Conservation (phyloP, 176 grass and related monocot genomes). For the Musa beccarii region DNA sequence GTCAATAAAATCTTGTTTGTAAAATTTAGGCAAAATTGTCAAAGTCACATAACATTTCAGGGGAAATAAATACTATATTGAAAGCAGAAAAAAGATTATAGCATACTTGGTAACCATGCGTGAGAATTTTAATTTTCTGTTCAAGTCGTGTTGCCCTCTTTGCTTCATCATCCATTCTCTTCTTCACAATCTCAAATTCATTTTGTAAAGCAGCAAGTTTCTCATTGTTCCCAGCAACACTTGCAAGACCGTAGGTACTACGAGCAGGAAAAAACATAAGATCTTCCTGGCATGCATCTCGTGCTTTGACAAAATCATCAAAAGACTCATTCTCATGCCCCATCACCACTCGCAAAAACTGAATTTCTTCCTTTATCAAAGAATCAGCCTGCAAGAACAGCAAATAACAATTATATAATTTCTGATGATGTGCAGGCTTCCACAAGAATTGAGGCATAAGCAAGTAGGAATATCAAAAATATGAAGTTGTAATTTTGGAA, state of each 20-base stretch:
- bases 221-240: slow-evolving; percentile 68
- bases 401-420: not conserved
- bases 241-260: slow-evolving; percentile 70
- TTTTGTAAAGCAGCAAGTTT: slow-evolving; percentile 66
- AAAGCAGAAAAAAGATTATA: not conserved
- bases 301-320: slow-evolving; percentile 82
- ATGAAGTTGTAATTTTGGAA: not conserved
- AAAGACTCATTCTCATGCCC: slow-evolving; percentile 75
- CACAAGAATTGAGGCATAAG: slow-evolving; percentile 4
- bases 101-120: slow-evolving; percentile 84
- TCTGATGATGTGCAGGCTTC: not conserved
- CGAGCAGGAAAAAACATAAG: slow-evolving; percentile 78
- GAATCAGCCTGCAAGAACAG: slow-evolving; percentile 46
- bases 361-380: slow-evolving; percentile 66
- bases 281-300: slow-evolving; percentile 84
- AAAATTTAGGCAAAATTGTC: not conserved
- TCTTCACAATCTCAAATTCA: slow-evolving; percentile 89
- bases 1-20: not conserved
- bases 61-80: not conserved
- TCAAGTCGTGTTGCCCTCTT: slow-evolving; percentile 81
- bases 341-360: slow-evolving; percentile 62
- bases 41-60: not conserved
- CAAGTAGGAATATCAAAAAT: not conserved
- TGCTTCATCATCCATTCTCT: slow-evolving; percentile 80
- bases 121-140: slow-evolving; percentile 92